phyloP scores from a whole-genome alignment of 768 basidiomycete species.

The Phanerodontia chrysosporium region DNA sequence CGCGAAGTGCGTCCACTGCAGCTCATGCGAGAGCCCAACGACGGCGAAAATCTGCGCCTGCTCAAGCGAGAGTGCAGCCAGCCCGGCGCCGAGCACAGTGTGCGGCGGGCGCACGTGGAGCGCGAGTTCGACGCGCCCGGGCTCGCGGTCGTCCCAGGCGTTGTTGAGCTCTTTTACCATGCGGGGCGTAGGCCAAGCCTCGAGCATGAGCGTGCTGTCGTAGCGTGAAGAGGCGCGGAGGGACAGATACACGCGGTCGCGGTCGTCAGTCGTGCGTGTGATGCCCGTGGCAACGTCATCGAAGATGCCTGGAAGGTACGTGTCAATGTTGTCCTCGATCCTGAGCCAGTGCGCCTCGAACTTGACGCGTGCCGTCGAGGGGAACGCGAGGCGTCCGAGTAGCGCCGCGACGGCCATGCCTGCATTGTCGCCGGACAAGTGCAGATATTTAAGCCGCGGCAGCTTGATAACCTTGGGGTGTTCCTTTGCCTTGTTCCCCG shows the following conservation, averaged over 20 bases:
- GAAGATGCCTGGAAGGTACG: neutral
- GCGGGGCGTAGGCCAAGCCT: neutral
- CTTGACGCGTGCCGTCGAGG: neutral
- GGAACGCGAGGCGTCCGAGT: neutral
- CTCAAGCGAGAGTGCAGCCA: no score
- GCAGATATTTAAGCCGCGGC: neutral
- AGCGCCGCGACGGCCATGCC: neutral
- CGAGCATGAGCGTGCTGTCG: neutral
- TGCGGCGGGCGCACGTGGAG: neutral
- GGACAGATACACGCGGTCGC: neutral
- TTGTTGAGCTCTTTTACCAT: neutral
- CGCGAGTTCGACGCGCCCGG: neutral
- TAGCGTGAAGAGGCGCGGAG: neutral
- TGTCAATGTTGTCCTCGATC: neutral
- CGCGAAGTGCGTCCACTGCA: no score
- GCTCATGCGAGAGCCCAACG: no score
- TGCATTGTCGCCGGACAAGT: neutral
- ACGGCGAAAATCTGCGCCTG: no score
- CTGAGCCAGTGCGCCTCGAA: neutral
- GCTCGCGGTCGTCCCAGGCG: neutral
- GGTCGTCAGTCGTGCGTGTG: neutral
- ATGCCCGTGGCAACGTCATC: neutral
- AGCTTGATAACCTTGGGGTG: neutral
- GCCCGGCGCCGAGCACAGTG: no score
- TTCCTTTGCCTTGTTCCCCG: neutral